Percentiles rank a stretch among this genome's conserved stretches.
These are phyloP conservation scores for Globisporangium takayamanum DNA, from an alignment of 352 stramenopile genomes.

Conservation along the genomic window DNA sequence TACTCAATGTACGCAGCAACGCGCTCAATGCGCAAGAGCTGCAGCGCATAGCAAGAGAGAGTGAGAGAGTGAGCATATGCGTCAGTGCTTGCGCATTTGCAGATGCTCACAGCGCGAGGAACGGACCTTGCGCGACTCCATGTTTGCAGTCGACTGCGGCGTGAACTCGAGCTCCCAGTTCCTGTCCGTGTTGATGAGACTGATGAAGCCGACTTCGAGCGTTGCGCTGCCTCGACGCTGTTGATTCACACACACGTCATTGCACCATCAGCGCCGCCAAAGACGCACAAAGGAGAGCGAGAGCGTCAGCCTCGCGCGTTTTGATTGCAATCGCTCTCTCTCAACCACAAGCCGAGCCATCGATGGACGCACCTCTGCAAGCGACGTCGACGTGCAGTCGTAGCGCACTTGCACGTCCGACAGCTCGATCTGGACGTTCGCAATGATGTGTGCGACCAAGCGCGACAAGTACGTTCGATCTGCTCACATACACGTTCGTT, in stretches of 20 bases:
- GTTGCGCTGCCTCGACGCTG: conserved; percentile 62
- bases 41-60: neutral
- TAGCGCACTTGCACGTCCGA: conserved; percentile 79
- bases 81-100: neutral
- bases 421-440: conserved; percentile 84
- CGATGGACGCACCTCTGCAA: conserved; percentile 39
- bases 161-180: conserved; percentile 75
- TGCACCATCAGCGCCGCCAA: neutral
- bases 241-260: conserved; percentile 5
- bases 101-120: neutral
- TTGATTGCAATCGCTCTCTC: neutral
- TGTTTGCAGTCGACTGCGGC: conserved; percentile 60
- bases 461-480: conserved; percentile 80
- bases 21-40: conserved; percentile 59
- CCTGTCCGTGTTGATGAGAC: conserved; percentile 68
- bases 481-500: conserved; percentile 5
- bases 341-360: neutral
- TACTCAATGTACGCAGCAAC: conserved; percentile 77
- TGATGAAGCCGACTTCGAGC: conserved; percentile 55
- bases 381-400: conserved; percentile 59
- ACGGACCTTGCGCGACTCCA: conserved; percentile 79
- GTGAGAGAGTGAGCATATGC: too few relatives aligned
- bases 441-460: conserved; percentile 78
- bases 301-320: neutral
- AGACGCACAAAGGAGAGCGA: neutral